phyloP scores from a whole-genome alignment of 139 green algal species.

The Chlorella sorokiniana region DNA sequence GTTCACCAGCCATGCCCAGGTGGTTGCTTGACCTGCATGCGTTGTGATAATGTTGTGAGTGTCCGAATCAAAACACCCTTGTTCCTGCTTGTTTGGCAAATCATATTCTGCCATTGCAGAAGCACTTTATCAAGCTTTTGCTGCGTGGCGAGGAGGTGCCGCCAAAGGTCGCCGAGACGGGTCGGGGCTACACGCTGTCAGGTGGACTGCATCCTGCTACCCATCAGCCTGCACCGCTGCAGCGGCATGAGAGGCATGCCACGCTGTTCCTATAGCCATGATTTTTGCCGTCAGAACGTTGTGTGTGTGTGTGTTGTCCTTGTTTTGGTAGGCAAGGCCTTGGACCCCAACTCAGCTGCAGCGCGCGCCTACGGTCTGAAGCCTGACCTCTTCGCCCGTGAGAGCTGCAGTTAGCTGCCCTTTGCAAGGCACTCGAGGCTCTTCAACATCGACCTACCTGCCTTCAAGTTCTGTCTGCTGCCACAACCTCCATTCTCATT shows the following conservation, averaged over 20 bases:
- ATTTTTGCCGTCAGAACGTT: background rate
- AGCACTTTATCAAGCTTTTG: conserved; percentile 84
- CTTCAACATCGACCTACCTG: too few relatives aligned
- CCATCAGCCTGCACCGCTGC: conserved; percentile 39
- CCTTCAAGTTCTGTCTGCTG: background rate
- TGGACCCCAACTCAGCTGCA: conserved; percentile 76
- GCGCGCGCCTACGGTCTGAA: conserved; percentile 81
- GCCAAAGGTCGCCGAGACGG: conserved; percentile 13
- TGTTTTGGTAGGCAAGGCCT: conserved; percentile 57
- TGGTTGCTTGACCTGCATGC: background rate
- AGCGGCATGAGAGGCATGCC: background rate
- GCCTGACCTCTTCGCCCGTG: conserved; percentile 62
- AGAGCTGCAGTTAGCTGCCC: conserved; percentile 2
- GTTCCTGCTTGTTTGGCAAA: background rate
- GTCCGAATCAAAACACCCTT: background rate
- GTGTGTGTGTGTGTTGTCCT: background rate
- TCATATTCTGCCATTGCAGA: too few relatives aligned
- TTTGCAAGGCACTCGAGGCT: too few relatives aligned
- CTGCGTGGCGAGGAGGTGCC: conserved; percentile 74
- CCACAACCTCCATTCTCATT: background rate
- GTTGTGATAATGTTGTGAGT: background rate
- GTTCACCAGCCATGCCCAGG: conserved; percentile 68
- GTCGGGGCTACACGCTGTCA: conserved; percentile 48
- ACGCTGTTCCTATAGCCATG: too few relatives aligned
- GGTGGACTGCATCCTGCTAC: conserved; percentile 37